Evolutionary conservation across 768 basidiomycete species (phyloP).

Genomic region (Sutorius australiensis): DNA sequence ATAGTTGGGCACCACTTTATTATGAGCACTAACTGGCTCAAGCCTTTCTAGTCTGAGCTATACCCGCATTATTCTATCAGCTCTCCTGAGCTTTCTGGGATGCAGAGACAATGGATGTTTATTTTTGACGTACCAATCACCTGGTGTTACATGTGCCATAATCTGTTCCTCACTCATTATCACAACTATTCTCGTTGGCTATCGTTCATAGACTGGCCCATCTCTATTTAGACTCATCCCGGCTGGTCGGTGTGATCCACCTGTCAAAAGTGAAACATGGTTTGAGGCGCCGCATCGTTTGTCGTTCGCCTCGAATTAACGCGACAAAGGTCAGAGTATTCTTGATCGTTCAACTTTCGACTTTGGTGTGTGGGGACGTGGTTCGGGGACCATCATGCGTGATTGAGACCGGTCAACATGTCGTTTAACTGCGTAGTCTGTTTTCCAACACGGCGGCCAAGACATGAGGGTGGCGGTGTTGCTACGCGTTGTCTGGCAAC

Average conservation of each 20-base stretch:
- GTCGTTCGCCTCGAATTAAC: too few species aligned
- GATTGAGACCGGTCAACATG: background rate
- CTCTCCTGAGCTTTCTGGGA: constrained; percentile 4
- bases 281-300: too few species aligned
- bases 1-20: constrained; percentile 19
- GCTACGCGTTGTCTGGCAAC: constrained; percentile 19
- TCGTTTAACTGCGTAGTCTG: background rate
- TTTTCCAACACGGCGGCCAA: background rate
- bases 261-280: too few species aligned
- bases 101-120: constrained; percentile 3
- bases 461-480: constrained; percentile 10
- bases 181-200: background rate
- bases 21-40: constrained; percentile 18
- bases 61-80: constrained; percentile 26
- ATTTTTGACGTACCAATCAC: constrained; percentile 7
- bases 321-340: too few species aligned
- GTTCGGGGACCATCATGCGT: too few species aligned
- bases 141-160: constrained; percentile 18
- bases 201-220: too few species aligned
- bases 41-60: constrained; percentile 16
- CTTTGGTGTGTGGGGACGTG: too few species aligned
- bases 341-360: too few species aligned
- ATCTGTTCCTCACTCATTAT: background rate
- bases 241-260: too few species aligned
- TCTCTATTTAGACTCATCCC: too few species aligned